Conservation (phyloP, 768 basidiomycete genomes). For the Collybia nuda region DNA sequence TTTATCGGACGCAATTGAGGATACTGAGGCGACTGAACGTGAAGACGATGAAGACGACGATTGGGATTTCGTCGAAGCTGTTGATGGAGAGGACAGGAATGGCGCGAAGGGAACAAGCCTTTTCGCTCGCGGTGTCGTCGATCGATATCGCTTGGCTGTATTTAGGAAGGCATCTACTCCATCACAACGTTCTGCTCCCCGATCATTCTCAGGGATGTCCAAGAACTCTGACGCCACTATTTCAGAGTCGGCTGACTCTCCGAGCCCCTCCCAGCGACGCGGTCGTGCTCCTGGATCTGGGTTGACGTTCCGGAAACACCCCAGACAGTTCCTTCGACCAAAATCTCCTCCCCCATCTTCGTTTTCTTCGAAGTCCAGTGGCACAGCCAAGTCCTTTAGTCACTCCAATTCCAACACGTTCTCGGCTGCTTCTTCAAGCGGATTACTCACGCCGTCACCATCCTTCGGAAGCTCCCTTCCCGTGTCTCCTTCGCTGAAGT, state of each 20-base stretch:
- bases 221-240: conserved; percentile 45
- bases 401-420: conserved; percentile 48
- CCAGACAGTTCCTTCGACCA: conserved; percentile 70
- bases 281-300: conserved; percentile 57
- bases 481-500: conserved; percentile 70
- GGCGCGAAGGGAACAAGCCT: conserved; percentile 78
- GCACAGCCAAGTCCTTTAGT: conserved; percentile 32
- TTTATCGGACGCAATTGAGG: conserved; percentile 55
- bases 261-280: conserved; percentile 56
- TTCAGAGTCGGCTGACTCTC: conserved; percentile 40
- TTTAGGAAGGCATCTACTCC: conserved; percentile 83
- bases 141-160: conserved; percentile 81
- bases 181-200: conserved; percentile 35
- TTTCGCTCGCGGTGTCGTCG: conserved; percentile 90
- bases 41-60: conserved; percentile 77
- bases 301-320: conserved; percentile 71
- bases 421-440: conserved; percentile 43
- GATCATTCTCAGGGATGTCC: conserved; percentile 60
- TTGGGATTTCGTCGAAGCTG: conserved; percentile 89
- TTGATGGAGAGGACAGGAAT: conserved; percentile 80
- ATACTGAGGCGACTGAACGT: conserved; percentile 43
- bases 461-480: conserved; percentile 44
- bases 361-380: conserved; percentile 39
- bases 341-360: conserved; percentile 61
- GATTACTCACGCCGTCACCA: conserved; percentile 64